Conservation (phyloP, 139 green algal genomes). For the Pleodorina starrii region DNA sequence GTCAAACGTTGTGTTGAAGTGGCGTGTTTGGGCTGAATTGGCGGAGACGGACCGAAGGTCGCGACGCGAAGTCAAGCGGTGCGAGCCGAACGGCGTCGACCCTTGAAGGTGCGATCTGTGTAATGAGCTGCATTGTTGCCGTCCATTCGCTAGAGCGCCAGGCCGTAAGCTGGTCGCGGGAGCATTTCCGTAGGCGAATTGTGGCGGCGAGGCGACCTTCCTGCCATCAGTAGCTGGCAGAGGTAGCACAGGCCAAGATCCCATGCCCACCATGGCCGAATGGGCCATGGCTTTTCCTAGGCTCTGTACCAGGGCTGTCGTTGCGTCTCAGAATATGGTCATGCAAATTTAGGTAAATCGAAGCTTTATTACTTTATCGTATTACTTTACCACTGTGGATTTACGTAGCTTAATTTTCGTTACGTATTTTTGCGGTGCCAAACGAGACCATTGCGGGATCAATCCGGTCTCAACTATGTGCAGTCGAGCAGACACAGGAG, state of each 20-base stretch:
- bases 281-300: neutral
- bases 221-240: neutral
- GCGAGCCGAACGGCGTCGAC: neutral
- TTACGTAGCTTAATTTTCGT: too few relatives aligned
- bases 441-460: too few relatives aligned
- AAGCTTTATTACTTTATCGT: too few relatives aligned
- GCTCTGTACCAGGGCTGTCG: too few relatives aligned
- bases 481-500: too few relatives aligned
- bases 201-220: neutral
- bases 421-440: too few relatives aligned
- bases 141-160: neutral
- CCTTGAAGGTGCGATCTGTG: neutral
- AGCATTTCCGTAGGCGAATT: neutral
- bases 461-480: too few relatives aligned
- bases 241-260: neutral
- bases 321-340: too few relatives aligned
- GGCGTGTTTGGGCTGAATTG: neutral
- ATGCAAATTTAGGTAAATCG: too few relatives aligned
- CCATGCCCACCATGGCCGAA: slow-evolving; percentile 3
- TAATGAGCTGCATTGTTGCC: neutral
- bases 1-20: slow-evolving; percentile 31
- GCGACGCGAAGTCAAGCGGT: neutral
- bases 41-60: slow-evolving; percentile 2
- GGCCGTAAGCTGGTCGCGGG: too few relatives aligned
- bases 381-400: too few relatives aligned